Evolutionary conservation across 148 eudicot genomes (phyloP), one percentile per base, ranked within the genome.

Genomic region (Euryodendron excelsum): DNA sequence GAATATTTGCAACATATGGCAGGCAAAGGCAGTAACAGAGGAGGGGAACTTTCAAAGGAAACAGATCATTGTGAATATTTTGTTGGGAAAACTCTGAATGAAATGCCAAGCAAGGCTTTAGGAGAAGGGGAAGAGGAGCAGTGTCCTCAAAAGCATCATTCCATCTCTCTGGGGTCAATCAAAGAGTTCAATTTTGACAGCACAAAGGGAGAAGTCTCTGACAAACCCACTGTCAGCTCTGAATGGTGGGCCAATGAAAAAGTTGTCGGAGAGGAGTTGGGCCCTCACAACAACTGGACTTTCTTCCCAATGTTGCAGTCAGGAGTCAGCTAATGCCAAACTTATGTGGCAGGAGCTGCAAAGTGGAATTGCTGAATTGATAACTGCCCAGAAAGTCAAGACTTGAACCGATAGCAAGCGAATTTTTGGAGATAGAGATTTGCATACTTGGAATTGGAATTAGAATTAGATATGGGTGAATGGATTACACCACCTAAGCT

Each of bases 101-200:
- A 80, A 82, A 84, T 68, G 69, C 79, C 58, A 4, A 82, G 71
- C 48, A 77, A 80, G 37, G 55, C 52, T 71, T 65, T 72, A 39
- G 76, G 81, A 69, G 84, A 74, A 45, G 84, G 65, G 55, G 82
- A 82, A 30, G 86, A 47, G 62, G 87, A 86, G 48, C 79, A 80
- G 45, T 86, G 91, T 48, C 82, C 80, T 55, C 92, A 78, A 83
- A 88, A 85, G 84, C 82, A 77, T 23, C 85, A 77, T 60, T 87
- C 92, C 30, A 68, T 87, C 34, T 86, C 94, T 21, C 82, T 91
- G 2, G 98, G 97, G 33, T 95, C 99, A 8, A 84, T 86, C 80
- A 96, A 92, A 53, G 99, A 93, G 77, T 96, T 96, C 85, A 86
- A 96, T 65, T 96, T 96, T 34, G 94, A 96, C 80, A 87, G 81